Conservation (phyloP, 257 asterid species). For the Solanum peruvianum region DNA sequence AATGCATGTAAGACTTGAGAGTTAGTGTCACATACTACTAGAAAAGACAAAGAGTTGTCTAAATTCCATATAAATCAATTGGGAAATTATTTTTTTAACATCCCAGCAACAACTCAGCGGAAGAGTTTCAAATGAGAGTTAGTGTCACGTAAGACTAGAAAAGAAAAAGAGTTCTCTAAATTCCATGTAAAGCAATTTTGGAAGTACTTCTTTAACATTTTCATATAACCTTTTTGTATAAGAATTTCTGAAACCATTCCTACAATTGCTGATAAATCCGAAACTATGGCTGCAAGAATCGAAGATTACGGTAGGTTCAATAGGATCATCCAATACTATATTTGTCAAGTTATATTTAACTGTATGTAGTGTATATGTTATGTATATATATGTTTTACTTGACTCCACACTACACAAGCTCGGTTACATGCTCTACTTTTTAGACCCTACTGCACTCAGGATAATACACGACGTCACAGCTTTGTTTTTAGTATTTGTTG, state of each 20-base stretch:
- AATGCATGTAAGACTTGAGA: background rate
- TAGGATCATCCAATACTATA: background rate
- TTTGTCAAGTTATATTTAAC: background rate
- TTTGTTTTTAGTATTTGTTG: background rate
- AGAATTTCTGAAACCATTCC: background rate
- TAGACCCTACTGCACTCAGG: background rate
- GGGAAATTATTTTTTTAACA: background rate
- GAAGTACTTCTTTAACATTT: background rate
- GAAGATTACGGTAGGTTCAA: background rate
- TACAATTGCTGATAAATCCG: background rate
- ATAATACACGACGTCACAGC: background rate
- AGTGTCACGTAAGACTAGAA: background rate
- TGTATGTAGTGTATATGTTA: background rate
- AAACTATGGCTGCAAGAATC: background rate
- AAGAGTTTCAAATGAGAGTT: background rate
- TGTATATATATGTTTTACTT: background rate
- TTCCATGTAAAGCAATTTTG: background rate
- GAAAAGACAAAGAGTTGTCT: background rate
- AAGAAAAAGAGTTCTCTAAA: background rate
- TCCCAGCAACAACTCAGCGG: background rate
- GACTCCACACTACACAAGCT: background rate
- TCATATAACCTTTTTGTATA: background rate
- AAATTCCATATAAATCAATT: background rate
- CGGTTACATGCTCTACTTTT: background rate
- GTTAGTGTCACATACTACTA: background rate